These are phyloP conservation scores for Metschnikowia hibisci DNA, from an alignment of 805 yeast genomes.

Conservation along the genomic window DNA sequence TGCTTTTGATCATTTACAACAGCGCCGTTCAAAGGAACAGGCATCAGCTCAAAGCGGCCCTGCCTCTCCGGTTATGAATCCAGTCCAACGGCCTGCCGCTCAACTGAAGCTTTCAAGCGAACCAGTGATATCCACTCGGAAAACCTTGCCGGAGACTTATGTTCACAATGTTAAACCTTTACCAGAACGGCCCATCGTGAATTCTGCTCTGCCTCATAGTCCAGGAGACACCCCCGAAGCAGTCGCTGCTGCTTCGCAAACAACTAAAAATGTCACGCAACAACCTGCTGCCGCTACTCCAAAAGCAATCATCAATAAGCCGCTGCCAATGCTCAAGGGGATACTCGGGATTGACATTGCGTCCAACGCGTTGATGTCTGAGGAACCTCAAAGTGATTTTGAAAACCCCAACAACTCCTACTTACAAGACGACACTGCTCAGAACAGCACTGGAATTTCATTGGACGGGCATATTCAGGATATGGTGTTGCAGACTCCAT, in stretches of 20 bases:
- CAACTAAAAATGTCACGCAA: no score
- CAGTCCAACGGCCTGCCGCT: no score
- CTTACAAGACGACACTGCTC: constrained; percentile 1
- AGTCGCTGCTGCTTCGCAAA: no score
- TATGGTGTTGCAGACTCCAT: constrained; percentile 12
- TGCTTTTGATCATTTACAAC: constrained; percentile 11
- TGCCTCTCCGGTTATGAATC: no score
- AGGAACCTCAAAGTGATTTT: not conserved
- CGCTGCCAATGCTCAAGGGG: constrained; percentile 8
- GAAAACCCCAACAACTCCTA: not conserved
- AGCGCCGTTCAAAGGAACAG: not conserved
- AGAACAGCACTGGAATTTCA: constrained; percentile 2
- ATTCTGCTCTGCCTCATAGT: no score
- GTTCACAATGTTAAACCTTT: no score
- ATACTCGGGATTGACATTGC: constrained; percentile 5
- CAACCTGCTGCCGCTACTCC: not conserved
- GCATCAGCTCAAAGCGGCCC: not conserved
- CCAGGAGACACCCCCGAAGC: no score
- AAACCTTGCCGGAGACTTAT: no score
- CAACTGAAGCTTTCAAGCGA: no score
- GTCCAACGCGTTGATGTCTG: not conserved
- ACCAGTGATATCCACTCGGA: no score
- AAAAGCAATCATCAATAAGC: not conserved
- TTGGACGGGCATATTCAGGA: constrained; percentile 9
- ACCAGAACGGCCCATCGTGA: no score